A percentile compares a stretch with the other conserved stretches of the same genome.
Conservation (phyloP, 2,329 filamentous ascomycete species). For the Pyrenophora seminiperda region DNA sequence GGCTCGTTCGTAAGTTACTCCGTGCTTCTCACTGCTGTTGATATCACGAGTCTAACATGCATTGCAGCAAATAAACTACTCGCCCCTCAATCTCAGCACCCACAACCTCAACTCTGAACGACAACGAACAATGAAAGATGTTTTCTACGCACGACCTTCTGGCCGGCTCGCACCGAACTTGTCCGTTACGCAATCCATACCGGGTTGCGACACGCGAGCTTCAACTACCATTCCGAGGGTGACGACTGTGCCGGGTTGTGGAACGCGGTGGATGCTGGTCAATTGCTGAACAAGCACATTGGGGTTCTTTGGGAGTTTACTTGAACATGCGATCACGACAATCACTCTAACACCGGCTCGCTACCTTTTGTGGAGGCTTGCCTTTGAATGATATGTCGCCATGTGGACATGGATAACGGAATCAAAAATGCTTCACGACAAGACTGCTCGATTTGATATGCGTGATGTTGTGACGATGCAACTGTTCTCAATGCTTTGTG, state of each 20-base stretch:
- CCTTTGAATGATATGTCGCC: conserved; percentile 46
- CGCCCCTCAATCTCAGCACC: conserved; percentile 50
- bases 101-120: conserved; percentile 39
- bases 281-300: conserved; percentile 33
- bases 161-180: conserved; percentile 28
- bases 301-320: conserved; percentile 43
- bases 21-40: neutral
- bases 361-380: conserved; percentile 29
- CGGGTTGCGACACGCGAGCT: conserved; percentile 35
- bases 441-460: conserved; percentile 11
- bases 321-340: conserved; percentile 37
- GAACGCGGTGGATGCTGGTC: conserved; percentile 41
- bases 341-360: conserved; percentile 48
- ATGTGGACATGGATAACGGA: conserved; percentile 45
- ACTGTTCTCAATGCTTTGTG: neutral
- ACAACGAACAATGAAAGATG: conserved; percentile 36
- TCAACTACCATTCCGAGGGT: conserved; percentile 28
- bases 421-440: conserved; percentile 48
- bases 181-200: conserved; percentile 24
- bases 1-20: conserved; percentile 81
- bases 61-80: conserved; percentile 57
- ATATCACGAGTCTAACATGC: conserved; percentile 15
- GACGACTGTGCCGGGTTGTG: conserved; percentile 35
- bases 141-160: conserved; percentile 33
- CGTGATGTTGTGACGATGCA: conserved; percentile 5